A percentile compares a stretch with the other conserved stretches of the same genome.
Conservation (phyloP, 805 yeast species). For the Allodekkera sacchari region DNA sequence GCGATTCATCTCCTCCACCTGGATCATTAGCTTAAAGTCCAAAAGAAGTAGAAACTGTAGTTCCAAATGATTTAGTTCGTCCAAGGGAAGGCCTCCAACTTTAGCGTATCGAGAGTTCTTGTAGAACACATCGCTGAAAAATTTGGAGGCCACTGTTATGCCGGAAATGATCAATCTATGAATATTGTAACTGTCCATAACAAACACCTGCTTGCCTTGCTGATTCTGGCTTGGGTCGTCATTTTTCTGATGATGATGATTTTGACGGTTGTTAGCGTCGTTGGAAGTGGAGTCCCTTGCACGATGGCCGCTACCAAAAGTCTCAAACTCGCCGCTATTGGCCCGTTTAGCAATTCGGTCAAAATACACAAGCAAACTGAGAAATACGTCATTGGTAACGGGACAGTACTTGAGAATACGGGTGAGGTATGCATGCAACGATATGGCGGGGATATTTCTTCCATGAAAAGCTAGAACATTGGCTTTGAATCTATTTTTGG, state of each 20-base stretch:
- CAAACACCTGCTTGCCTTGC: constrained; percentile 56
- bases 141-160: constrained; percentile 90
- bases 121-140: constrained; percentile 89
- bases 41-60: constrained; percentile 76
- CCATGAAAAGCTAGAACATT: constrained; percentile 90
- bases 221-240: constrained; percentile 6
- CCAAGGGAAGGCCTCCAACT: constrained; percentile 90
- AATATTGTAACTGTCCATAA: constrained; percentile 92
- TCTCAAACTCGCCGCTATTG: constrained; percentile 35
- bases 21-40: constrained; percentile 81
- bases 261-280: not conserved
- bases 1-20: constrained; percentile 81
- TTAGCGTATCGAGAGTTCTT: constrained; percentile 91
- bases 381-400: constrained; percentile 93
- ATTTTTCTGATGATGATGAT: not conserved
- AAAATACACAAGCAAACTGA: constrained; percentile 84
- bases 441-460: constrained; percentile 91
- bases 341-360: constrained; percentile 88
- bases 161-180: constrained; percentile 93
- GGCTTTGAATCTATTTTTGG: constrained; percentile 43
- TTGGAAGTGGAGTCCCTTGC: not conserved
- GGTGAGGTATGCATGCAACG: constrained; percentile 78
- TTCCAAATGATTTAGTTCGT: constrained; percentile 88
- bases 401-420: constrained; percentile 96
- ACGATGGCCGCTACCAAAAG: constrained; percentile 7